phyloP scores from a whole-genome alignment of 352 stramenopile genomes.

The Phytophthora brassicae region DNA sequence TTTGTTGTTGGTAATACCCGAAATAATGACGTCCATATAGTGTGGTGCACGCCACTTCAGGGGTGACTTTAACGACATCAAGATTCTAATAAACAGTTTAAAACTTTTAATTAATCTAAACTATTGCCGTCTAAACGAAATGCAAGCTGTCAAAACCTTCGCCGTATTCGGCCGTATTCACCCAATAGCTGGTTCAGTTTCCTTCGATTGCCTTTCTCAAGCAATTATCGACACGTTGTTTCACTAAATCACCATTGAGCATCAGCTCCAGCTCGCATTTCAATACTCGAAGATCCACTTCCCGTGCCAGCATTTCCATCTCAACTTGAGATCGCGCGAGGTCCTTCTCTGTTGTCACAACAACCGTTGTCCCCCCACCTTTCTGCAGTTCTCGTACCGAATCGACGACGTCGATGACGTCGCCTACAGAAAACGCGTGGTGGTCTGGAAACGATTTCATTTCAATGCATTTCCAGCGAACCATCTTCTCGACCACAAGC shows the following conservation, averaged over 20 bases:
- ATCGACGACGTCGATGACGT: conserved; percentile 36
- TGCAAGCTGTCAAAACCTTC: too few species aligned
- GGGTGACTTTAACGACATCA: too few species aligned
- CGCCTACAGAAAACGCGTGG: conserved; percentile 42
- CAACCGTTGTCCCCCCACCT: conserved; percentile 26
- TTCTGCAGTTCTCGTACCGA: conserved; percentile 17
- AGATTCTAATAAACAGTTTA: too few species aligned
- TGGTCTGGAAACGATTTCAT: conserved; percentile 68
- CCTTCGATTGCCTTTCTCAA: neutral
- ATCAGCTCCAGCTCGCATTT: conserved; percentile 44
- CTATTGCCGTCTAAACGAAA: too few species aligned
- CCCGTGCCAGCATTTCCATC: conserved; percentile 17
- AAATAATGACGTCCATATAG: too few species aligned
- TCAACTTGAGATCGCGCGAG: conserved; percentile 30
- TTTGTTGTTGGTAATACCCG: too few species aligned
- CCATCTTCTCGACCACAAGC: conserved; percentile 40
- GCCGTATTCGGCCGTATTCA: too few species aligned
- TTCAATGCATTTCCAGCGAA: conserved; percentile 30
- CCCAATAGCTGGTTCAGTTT: too few species aligned
- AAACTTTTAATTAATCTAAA: too few species aligned
- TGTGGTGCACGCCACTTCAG: too few species aligned
- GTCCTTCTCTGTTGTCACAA: conserved; percentile 77
- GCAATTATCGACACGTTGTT: conserved; percentile 9
- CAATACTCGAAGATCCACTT: conserved; percentile 34
- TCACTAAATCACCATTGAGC: conserved; percentile 24